Conservation (phyloP, 345 rosid species). For the Citrus hindsii region DNA sequence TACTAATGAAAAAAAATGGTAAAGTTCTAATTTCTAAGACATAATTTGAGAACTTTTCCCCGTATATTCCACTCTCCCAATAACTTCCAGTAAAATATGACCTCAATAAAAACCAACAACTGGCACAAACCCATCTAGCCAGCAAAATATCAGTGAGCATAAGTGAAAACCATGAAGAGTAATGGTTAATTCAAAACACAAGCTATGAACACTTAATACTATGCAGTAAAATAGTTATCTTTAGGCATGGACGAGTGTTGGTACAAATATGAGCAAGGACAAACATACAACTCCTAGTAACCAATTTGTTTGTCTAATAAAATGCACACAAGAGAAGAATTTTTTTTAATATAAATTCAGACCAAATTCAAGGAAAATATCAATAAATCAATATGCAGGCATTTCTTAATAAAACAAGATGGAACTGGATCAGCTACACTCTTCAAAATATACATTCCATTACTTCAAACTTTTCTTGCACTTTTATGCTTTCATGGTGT, state of each 20-base stretch:
- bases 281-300: neutral
- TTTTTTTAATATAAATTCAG: neutral
- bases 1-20: neutral
- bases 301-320: neutral
- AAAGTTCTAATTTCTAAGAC: neutral
- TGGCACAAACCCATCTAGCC: neutral
- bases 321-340: neutral
- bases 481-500: neutral
- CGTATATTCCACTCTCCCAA: neutral
- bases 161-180: neutral
- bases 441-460: neutral
- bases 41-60: neutral
- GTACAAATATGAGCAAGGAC: neutral
- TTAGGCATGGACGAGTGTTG: neutral
- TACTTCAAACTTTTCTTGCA: slow-evolving; percentile 1
- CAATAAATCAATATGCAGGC: neutral
- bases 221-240: neutral
- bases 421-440: neutral
- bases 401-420: neutral
- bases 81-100: neutral
- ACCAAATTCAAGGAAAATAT: neutral
- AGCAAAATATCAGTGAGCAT: neutral
- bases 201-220: neutral
- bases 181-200: neutral
- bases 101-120: neutral